These are phyloP conservation scores for Rhizophora apiculata DNA, from an alignment of 345 rosid genomes.

Conservation along the genomic window DNA sequence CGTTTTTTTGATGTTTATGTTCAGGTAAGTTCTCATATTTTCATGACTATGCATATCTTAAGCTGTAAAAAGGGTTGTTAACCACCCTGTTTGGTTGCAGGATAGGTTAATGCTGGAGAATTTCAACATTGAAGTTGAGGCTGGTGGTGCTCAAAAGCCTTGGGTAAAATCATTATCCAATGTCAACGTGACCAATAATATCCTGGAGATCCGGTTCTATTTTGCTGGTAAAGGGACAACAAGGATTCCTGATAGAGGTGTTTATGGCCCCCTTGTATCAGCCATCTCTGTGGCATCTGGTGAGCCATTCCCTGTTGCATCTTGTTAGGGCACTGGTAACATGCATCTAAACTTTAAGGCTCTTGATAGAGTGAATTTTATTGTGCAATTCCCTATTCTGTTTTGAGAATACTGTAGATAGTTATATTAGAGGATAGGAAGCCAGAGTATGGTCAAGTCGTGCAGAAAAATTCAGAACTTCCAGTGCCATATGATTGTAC, in stretches of 20 bases:
- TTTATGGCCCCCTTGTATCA: constrained; percentile 29
- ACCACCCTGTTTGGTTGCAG: constrained; percentile 10
- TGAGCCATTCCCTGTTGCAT: constrained; percentile 6
- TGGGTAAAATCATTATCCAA: constrained; percentile 11
- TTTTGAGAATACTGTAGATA: too few relatives aligned
- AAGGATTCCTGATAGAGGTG: constrained; percentile 20
- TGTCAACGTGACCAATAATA: constrained; percentile 21
- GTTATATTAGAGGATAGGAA: too few relatives aligned
- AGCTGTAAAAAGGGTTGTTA: background rate
- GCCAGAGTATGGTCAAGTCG: too few relatives aligned
- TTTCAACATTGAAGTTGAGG: constrained; percentile 27
- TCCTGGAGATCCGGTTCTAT: constrained; percentile 23
- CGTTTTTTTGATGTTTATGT: constrained; percentile 59
- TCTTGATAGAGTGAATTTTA: too few relatives aligned
- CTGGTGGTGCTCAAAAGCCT: constrained; percentile 17
- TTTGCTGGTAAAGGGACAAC: constrained; percentile 33
- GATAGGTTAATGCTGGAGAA: constrained; percentile 17
- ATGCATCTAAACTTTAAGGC: too few relatives aligned
- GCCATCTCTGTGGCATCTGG: constrained; percentile 25
- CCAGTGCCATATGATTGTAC: too few relatives aligned
- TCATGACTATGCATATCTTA: background rate
- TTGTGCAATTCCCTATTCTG: too few relatives aligned
- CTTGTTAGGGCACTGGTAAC: too few relatives aligned
- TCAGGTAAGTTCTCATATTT: constrained; percentile 40
- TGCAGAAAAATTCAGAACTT: too few relatives aligned